phyloP scores from a whole-genome alignment of 306 rosid genomes.

The Styphnolobium japonicum region DNA sequence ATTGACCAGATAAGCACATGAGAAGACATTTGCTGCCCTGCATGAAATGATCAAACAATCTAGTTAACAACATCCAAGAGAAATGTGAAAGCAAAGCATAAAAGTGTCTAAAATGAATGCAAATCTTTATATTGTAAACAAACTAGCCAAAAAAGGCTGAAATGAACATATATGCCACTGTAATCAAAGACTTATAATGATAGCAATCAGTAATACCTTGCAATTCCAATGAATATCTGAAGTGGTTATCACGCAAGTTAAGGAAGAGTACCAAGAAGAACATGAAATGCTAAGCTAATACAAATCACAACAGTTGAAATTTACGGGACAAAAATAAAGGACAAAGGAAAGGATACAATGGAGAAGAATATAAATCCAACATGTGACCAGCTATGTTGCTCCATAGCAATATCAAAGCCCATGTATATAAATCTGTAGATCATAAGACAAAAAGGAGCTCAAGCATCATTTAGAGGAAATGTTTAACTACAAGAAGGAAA shows the following conservation, averaged over 20 bases:
- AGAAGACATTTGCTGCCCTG: conserved; percentile 95
- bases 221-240: conserved; percentile 84
- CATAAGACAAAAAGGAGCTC: conserved; percentile 1
- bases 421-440: conserved; percentile 91
- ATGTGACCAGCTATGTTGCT: conserved; percentile 98
- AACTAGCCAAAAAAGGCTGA: conserved; percentile 20
- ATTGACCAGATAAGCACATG: conserved; percentile 92
- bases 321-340: neutral
- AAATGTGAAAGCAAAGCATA: conserved; percentile 9
- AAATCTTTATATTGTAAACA: neutral
- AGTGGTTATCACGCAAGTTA: conserved; percentile 41
- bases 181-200: conserved; percentile 10
- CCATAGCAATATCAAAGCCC: conserved; percentile 99
- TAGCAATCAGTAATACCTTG: conserved; percentile 61
- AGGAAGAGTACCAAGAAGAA: conserved; percentile 51
- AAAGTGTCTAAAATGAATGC: neutral
- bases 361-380: conserved; percentile 98
- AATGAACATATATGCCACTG: neutral
- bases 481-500: conserved; percentile 10
- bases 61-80: conserved; percentile 9
- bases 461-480: conserved; percentile 15
- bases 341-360: conserved; percentile 73
- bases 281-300: conserved; percentile 11
- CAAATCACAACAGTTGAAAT: conserved; percentile 17
- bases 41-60: conserved; percentile 32